phyloP scores from a whole-genome alignment of 495 filamentous ascomycete species.

The Neurospora intermedia region DNA sequence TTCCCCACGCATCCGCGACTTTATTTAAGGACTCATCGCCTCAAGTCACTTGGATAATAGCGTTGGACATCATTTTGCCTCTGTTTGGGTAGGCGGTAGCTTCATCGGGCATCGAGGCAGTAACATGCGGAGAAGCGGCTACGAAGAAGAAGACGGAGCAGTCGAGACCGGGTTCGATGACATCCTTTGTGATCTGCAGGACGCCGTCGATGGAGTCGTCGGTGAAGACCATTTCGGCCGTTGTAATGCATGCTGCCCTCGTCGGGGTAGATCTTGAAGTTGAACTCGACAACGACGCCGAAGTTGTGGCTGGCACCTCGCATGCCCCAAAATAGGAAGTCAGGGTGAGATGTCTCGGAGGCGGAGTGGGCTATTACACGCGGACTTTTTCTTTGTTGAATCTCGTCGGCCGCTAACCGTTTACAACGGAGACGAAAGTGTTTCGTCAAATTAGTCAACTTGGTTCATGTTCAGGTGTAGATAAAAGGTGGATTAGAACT shows the following conservation, averaged over 20 bases:
- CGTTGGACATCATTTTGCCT: not conserved
- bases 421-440: not conserved
- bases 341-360: conserved; percentile 19
- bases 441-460: not conserved
- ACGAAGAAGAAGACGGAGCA: conserved; percentile 15
- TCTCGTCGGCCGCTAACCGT: not conserved
- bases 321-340: conserved; percentile 43
- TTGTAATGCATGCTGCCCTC: conserved; percentile 9
- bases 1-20: too few relatives aligned
- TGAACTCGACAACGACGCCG: conserved; percentile 33
- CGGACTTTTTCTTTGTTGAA: not conserved
- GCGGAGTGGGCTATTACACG: conserved; percentile 6
- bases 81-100: not conserved
- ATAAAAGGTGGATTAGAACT: not conserved
- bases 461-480: not conserved
- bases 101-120: not conserved
- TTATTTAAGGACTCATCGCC: too few relatives aligned
- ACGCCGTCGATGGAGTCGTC: conserved; percentile 39
- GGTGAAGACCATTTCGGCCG: conserved; percentile 39
- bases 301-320: conserved; percentile 47
- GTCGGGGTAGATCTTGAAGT: not conserved
- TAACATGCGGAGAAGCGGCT: not conserved
- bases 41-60: not conserved
- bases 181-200: conserved; percentile 33
- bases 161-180: conserved; percentile 29